Base-by-base conservation (phyloP, 169 alveolate genomes). In the Plasmodium relictum region DNA sequence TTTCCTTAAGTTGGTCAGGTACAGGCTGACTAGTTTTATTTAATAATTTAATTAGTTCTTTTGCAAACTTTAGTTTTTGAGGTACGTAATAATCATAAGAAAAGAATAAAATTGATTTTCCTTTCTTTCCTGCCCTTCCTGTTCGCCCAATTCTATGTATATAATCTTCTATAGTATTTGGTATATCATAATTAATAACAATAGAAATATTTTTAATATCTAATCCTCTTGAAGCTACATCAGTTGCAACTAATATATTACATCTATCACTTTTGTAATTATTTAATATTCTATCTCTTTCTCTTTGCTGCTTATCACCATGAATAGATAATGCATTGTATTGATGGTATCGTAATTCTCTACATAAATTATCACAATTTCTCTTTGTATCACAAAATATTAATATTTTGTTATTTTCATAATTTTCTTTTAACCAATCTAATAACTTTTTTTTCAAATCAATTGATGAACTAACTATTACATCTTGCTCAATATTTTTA, bases 91-190 rank as follows among this genome's bases (percentile, higher is more conserved):
- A 89, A 70, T 94, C 96, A 48, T 65, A 80, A 16, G 93, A 88
- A 68, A 94, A 88, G n/a, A 80, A 85, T 39, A 94, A 88, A 37
- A 94, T 50, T 9, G 96, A 78, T 42, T 70, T 80, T 20, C 99
- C 99, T 44, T 94, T 95, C 45, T 94, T 94, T 62, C 97, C 98
- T 63, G 96, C 97, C 48, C 97, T 95, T 24, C 99, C 99, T 6
- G 99, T 98, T 61, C 99, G 93, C 20, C 99, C 99, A 8, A 98
- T 98, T 83, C 99, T 96, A 86, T 95, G 97, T 42, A 95, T 94
- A 70, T 96, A 97, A 89, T 97, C 98, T 61, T 93, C 93, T 9
- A 97, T 94, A 24, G 96, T 93, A 69, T 92, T 94, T 5, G 99
- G 99, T 66, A 97, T 96, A 94, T 97, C 99, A 90, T 96, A 96